A percentile compares a stretch with the other conserved stretches of the same genome.
Conservation (phyloP, 2,329 filamentous ascomycete species). For the Leptographium galeiforme region DNA sequence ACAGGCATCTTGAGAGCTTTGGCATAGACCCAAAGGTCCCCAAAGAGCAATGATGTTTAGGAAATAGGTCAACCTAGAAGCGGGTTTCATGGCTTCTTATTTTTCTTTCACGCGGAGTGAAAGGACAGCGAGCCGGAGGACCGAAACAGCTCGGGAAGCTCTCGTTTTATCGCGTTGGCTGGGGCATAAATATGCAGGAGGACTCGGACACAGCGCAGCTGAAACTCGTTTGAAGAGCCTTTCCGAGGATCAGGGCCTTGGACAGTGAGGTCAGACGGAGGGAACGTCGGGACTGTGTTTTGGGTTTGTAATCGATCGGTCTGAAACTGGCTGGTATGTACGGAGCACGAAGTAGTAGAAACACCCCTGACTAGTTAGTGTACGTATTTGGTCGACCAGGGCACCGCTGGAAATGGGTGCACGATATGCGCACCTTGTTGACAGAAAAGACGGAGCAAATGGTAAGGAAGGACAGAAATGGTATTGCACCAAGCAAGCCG, state of each 20-base stretch:
- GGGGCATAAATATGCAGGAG: not conserved
- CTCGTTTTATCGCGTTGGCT: not conserved
- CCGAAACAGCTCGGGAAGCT: not conserved
- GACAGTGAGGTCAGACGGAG: not conserved
- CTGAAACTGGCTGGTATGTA: conserved; percentile 7
- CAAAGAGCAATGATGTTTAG: conserved; percentile 43
- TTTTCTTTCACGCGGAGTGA: not conserved
- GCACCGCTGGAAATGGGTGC: too few species aligned
- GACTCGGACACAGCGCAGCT: not conserved
- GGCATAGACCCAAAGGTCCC: conserved; percentile 33
- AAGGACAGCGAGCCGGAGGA: not conserved
- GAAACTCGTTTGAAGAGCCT: not conserved
- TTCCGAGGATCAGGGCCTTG: not conserved
- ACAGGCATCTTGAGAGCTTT: conserved; percentile 33
- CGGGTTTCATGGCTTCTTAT: conserved; percentile 32
- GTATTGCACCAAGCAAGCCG: too few species aligned
- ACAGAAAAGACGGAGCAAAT: too few species aligned
- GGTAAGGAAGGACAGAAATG: too few species aligned
- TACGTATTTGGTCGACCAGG: too few species aligned
- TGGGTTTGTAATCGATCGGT: conserved; percentile 7
- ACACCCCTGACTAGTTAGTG: too few species aligned
- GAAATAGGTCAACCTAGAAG: conserved; percentile 36
- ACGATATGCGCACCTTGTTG: too few species aligned
- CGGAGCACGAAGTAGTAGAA: too few species aligned
- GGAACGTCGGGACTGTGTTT: not conserved